Conservation (phyloP, 1,284 basidiomycete species). For the Naganishia cerealis region DNA sequence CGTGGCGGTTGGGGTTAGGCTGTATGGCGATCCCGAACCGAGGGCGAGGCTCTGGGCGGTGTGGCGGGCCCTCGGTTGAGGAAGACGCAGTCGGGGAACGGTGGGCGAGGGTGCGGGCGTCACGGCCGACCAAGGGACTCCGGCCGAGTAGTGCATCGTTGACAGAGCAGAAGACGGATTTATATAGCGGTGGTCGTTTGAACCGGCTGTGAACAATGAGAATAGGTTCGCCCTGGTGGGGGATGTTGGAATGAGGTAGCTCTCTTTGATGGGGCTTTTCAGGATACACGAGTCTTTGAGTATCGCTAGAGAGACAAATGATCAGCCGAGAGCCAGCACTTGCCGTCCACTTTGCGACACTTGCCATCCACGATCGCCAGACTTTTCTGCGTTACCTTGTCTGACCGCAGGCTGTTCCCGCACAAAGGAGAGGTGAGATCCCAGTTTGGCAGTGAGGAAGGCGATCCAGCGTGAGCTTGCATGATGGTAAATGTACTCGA, state of each 20-base stretch:
- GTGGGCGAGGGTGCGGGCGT: not conserved
- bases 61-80: not conserved
- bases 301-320: not conserved
- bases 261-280: not conserved
- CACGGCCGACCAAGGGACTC: not conserved
- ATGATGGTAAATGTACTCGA: not conserved
- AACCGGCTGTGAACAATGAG: not conserved
- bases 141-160: not conserved
- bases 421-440: not conserved
- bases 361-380: not conserved
- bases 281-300: slow-evolving; percentile 6
- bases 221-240: not conserved
- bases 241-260: not conserved
- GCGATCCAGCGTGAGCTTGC: not conserved
- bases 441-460: not conserved
- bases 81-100: not conserved
- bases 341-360: not conserved
- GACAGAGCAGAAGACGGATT: not conserved
- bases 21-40: slow-evolving; percentile 1
- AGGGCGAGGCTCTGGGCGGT: not conserved
- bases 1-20: slow-evolving; percentile 2
- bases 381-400: not conserved
- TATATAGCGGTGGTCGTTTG: not conserved
- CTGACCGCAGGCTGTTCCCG: not conserved
- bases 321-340: not conserved